These are phyloP conservation scores for Steccherinum ochraceum DNA, from an alignment of 768 basidiomycete genomes.

Conservation along the genomic window DNA sequence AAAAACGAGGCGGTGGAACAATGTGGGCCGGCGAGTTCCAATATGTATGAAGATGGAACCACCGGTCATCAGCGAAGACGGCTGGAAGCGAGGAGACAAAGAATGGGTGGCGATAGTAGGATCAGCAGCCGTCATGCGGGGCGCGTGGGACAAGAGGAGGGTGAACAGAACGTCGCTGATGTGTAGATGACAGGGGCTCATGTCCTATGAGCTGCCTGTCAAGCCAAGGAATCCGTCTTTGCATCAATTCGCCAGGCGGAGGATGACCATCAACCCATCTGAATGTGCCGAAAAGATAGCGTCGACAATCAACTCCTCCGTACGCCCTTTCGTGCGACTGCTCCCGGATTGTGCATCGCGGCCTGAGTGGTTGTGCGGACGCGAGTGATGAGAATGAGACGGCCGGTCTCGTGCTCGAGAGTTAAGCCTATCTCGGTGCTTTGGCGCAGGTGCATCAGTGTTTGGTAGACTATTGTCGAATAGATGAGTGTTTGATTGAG, in stretches of 20 bases:
- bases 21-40: no score
- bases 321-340: constrained; percentile 7
- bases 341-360: background rate
- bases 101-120: no score
- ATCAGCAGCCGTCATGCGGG: no score
- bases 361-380: background rate
- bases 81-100: no score
- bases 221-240: background rate
- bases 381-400: background rate
- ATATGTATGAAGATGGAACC: no score
- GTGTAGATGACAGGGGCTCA: no score
- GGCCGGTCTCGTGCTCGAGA: background rate
- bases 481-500: background rate
- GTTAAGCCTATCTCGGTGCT: background rate
- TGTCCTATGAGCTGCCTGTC: no score
- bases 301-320: constrained; percentile 53
- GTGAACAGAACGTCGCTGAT: no score
- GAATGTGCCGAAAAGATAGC: constrained; percentile 85
- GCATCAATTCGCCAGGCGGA: constrained; percentile 39
- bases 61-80: no score
- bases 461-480: background rate
- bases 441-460: background rate
- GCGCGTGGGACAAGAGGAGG: no score
- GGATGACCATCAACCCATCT: constrained; percentile 76
- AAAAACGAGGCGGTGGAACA: no score